Percentiles rank a stretch among this genome's conserved stretches.
Conservation (phyloP, 1,284 basidiomycete genomes). For the Ganoderma lingzhi region DNA sequence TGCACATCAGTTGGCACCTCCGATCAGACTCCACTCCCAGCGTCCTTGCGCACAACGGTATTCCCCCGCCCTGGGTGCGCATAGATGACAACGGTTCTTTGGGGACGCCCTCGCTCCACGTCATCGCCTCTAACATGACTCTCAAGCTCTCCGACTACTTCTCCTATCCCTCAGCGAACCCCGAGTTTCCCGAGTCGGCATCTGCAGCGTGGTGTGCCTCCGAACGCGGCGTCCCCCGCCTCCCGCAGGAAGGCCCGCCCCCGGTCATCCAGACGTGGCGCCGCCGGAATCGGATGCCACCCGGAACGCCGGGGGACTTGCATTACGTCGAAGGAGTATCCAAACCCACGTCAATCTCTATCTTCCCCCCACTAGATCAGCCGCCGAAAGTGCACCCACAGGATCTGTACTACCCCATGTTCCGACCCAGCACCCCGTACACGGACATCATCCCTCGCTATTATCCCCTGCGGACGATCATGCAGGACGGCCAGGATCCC, state of each 20-base stretch:
- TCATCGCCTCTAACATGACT: slow-evolving; percentile 21
- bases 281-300: background rate
- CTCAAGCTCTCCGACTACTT: slow-evolving; percentile 11
- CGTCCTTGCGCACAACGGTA: slow-evolving; percentile 19
- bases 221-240: slow-evolving; percentile 24
- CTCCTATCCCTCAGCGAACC: background rate
- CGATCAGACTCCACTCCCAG: slow-evolving; percentile 24
- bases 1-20: slow-evolving; percentile 28
- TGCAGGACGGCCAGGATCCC: slow-evolving; percentile 24
- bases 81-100: slow-evolving; percentile 18
- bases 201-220: slow-evolving; percentile 29
- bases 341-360: slow-evolving; percentile 22
- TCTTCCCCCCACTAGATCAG: slow-evolving; percentile 20
- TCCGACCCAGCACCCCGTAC: slow-evolving; percentile 15
- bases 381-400: slow-evolving; percentile 18
- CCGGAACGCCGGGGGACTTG: background rate
- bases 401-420: slow-evolving; percentile 21
- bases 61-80: slow-evolving; percentile 21
- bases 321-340: slow-evolving; percentile 18
- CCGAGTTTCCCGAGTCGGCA: slow-evolving; percentile 27
- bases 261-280: slow-evolving; percentile 9
- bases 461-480: slow-evolving; percentile 34
- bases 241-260: slow-evolving; percentile 25
- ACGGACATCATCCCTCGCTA: slow-evolving; percentile 31
- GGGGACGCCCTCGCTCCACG: slow-evolving; percentile 26